Conservation (phyloP, 495 filamentous ascomycete genomes). For the Aspergillus bridgeri region DNA sequence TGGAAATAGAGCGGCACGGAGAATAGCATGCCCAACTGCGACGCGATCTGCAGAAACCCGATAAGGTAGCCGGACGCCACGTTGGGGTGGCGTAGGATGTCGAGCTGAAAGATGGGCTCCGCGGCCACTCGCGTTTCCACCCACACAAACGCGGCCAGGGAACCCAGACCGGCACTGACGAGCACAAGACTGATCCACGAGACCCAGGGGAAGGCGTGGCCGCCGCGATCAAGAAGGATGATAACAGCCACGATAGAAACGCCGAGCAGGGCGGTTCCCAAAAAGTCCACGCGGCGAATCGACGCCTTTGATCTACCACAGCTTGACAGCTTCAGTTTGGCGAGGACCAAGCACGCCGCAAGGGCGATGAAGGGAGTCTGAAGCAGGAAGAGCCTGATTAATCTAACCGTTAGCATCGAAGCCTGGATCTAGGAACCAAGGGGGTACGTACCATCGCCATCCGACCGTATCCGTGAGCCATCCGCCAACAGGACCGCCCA, state of each 20-base stretch:
- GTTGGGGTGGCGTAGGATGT: slow-evolving; percentile 53
- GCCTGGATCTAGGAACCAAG: not conserved
- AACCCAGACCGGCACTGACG: slow-evolving; percentile 15
- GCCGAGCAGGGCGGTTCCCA: slow-evolving; percentile 51
- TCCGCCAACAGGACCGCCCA: slow-evolving; percentile 63
- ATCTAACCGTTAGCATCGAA: not conserved
- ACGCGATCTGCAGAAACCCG: slow-evolving; percentile 48
- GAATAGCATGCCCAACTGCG: slow-evolving; percentile 53
- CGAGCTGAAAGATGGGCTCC: slow-evolving; percentile 61
- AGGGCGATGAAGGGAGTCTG: slow-evolving; percentile 54
- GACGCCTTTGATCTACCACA: slow-evolving; percentile 7
- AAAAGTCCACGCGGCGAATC: slow-evolving; percentile 55
- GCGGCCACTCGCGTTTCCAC: slow-evolving; percentile 49
- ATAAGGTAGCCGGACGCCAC: slow-evolving; percentile 54
- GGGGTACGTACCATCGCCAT: slow-evolving; percentile 58
- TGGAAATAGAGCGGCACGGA: slow-evolving; percentile 67
- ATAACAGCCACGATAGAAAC: slow-evolving; percentile 46
- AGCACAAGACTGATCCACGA: slow-evolving; percentile 35
- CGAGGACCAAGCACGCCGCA: slow-evolving; percentile 47
- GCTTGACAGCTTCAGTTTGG: slow-evolving; percentile 41
- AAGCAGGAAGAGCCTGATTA: slow-evolving; percentile 54
- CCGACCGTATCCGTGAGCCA: slow-evolving; percentile 62
- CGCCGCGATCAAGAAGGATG: slow-evolving; percentile 57
- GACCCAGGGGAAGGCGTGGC: slow-evolving; percentile 54
- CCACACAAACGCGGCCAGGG: slow-evolving; percentile 46